These are phyloP conservation scores for Salix arbutifolia DNA, from an alignment of 345 rosid genomes.

Conservation along the genomic window DNA sequence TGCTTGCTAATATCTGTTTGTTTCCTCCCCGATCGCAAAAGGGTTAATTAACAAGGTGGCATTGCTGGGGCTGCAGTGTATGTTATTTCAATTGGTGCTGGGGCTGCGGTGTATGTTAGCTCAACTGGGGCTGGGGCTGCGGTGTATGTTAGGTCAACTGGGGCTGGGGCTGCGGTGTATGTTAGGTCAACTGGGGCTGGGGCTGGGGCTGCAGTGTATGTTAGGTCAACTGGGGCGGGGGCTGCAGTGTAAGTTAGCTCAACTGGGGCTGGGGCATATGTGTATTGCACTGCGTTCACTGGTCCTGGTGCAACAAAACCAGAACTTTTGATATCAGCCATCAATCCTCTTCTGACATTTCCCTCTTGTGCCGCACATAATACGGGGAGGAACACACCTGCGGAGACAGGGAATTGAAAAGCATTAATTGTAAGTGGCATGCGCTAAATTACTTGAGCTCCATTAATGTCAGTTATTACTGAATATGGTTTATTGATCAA, in stretches of 20 bases:
- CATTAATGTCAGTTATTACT: background rate
- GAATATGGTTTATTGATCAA: background rate
- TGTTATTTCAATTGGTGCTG: background rate
- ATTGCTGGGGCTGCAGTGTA: slow-evolving; percentile 18
- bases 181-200: no score
- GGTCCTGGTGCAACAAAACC: slow-evolving; percentile 57
- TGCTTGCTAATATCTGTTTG: background rate
- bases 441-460: background rate
- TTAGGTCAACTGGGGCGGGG: background rate
- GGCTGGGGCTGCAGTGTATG: no score
- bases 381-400: slow-evolving; percentile 76
- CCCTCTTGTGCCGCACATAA: slow-evolving; percentile 56
- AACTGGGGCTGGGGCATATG: background rate
- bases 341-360: slow-evolving; percentile 43
- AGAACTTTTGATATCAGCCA: slow-evolving; percentile 60
- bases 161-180: no score
- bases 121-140: no score
- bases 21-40: background rate
- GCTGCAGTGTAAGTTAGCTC: background rate
- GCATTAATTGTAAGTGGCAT: background rate
- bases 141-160: no score
- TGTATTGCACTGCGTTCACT: slow-evolving; percentile 3
- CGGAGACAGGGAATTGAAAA: background rate
- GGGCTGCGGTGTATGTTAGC: no score
- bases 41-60: slow-evolving; percentile 19